Evolutionary conservation across 345 rosid species (phyloP), one percentile per base, ranked within the genome.

Genomic region (Lepidium africanum): DNA sequence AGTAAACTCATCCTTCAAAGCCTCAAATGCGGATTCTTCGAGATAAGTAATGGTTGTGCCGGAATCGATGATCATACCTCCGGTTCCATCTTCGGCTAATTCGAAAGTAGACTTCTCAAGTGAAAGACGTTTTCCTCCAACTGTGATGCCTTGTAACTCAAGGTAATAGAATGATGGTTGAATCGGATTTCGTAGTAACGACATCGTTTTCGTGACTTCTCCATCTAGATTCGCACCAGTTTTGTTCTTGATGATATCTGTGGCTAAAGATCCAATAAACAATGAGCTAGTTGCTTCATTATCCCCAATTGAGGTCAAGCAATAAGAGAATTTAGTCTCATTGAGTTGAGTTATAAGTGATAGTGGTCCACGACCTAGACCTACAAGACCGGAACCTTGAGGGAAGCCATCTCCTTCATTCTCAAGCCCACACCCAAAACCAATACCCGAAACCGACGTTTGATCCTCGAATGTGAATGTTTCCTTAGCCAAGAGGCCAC

Each of bases 151-250:
- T 83, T 94, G 55, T 10, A 94, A 82, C 4, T 83, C 67, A 81
- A 94, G 96, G 76, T 94, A 94, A 72, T 94, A 94, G 60, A 94
- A 89, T 2, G 96, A 81, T n/a, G 96, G 90, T 36, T 91, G 96
- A 11, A 42, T 46, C 25, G 95, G 82, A 67, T 81, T 94, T 48
- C 58, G 69, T n/a, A 94, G 65, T 60, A 94, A 54, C 15, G 90
- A 77, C 16, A 87, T 83, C 8, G 87, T 88, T 38, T 62, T 78
- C 62, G 74, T 75, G 38, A 56, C 41, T 66, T 59, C 64, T 0
- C 63, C 72, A 0, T 42, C 66, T 2, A 35, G 6, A 37, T 13
- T 63, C 27, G 17, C 35, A 13, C 36, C 15, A 1, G 6, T 69
- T 11, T 15, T 68, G 16, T 63, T 30, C 33, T 6, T 49, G 67